Base-by-base conservation (phyloP, 495 filamentous ascomycete species). In the Glutinoglossum americanum region DNA sequence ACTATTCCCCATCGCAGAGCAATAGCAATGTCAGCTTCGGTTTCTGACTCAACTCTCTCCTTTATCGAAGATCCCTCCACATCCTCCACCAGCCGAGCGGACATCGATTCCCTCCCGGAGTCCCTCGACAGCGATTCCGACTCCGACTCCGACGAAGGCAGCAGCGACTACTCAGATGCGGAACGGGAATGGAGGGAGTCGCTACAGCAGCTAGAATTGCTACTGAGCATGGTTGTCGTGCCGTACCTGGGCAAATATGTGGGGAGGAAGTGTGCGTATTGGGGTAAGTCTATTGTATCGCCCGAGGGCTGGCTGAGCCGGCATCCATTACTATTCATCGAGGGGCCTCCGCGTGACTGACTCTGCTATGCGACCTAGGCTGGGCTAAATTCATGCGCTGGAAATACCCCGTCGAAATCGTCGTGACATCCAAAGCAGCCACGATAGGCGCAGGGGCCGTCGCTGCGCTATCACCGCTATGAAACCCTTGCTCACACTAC, bases 171-270 rank as follows among this genome's bases (percentile, higher is more conserved):
- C 23, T 67, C 67, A 23, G 87, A 94, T 64, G 92, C 92, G 19
- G 90, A 98, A 67, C 76, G 74, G 21, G 89, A 98, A 68, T 98
- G 92, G 92, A 82, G 86, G 61, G 87, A 88, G 64, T 89, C 83
- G 62, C 70, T 98, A 61, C 85, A 94, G 71, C 92, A 98, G 70
- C 69, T 97, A 51, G 87, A 98, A 74, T 72, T 98, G 54, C 72
- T 98, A 48, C 66, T 96, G 65, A 90, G 82, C 8, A 93, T 98
- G 87, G 85, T 97, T 19, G 65, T 95, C 62, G 83, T 97, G 39
- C 92, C 92, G 19, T 94, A 90, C 66, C 70, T 87, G 55, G 92
- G 92, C 23, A 97, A 95, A 68, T 96, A 87, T 68, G 73, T 96
- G 63, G 92, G 92, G 41, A 75, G 92, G 67, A 87, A 81, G 70